Evolutionary conservation across 2,329 filamentous ascomycete genomes (phyloP).

Genomic region (Trichophyton mentagrophytes): DNA sequence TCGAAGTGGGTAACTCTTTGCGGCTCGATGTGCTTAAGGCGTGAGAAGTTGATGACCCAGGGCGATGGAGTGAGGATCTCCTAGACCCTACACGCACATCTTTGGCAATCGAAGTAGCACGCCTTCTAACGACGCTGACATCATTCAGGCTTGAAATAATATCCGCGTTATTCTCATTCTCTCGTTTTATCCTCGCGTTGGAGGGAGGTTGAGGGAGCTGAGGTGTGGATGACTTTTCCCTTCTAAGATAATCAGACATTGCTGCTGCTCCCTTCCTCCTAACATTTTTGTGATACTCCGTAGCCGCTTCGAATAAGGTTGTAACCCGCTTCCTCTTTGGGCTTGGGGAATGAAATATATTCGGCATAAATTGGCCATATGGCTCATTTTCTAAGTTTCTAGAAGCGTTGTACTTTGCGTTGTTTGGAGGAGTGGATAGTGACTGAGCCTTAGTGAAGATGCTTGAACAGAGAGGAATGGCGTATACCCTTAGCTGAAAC

Average conservation of each 20-base stretch:
- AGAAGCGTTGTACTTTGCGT: slow-evolving; percentile 9
- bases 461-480: slow-evolving; percentile 23
- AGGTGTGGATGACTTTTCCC: slow-evolving; percentile 25
- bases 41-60: background rate
- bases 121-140: background rate
- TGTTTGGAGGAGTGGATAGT: slow-evolving; percentile 24
- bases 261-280: slow-evolving; percentile 28
- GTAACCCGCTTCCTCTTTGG: slow-evolving; percentile 33
- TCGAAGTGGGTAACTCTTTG: background rate
- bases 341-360: slow-evolving; percentile 25
- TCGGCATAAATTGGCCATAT: slow-evolving; percentile 27
- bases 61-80: background rate
- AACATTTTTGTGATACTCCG: slow-evolving; percentile 30
- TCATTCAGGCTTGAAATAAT: background rate
- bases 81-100: background rate
- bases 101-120: background rate
- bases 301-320: slow-evolving; percentile 30
- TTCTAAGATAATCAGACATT: slow-evolving; percentile 25
- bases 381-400: slow-evolving; percentile 10
- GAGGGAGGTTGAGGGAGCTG: slow-evolving; percentile 14
- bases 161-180: slow-evolving; percentile 17
- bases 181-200: slow-evolving; percentile 24
- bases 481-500: slow-evolving; percentile 26
- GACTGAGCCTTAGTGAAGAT: slow-evolving; percentile 25
- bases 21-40: slow-evolving; percentile 4